Base-by-base conservation (phyloP, 495 filamentous ascomycete species). In the Podospora bellae-mahoneyi region DNA sequence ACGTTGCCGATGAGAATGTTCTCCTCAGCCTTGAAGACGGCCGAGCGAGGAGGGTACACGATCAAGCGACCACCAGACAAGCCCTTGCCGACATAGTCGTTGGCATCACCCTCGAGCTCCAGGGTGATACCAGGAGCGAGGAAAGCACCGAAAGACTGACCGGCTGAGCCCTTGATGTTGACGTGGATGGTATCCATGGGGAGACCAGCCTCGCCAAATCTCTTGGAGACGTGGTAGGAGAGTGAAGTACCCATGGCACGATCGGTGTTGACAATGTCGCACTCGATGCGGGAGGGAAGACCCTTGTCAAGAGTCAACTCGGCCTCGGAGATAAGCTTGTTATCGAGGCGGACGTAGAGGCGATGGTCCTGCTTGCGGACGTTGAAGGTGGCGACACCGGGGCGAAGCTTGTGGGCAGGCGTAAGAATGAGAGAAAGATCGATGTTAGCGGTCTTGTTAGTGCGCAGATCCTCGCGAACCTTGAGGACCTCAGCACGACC, bases 81-180 rank as follows among this genome's bases (percentile, higher is more conserved):
- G 75, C 94, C 94, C 85, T 99, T 99, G 71, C 95, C 95, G 60
- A 99, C 94, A 74, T 98, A 99, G 78, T 99, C 95, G 76, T 99
- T 99, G 73, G 93, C 84, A 78, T 99, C 95, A 77, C 95, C 95
- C 81, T 99, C 95, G 44, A 99, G 89, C 81, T 99, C 95, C 30
- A 99, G 84, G 1, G 96, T 99, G 53, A 98, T 88, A 82, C 95
- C 95, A 66, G 94, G 92, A 27, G 95, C 96, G 65, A 98, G 87
- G 86, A 91, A 97, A 55, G 93, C 93, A 78, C 95, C 95, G 76
- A 99, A 99, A 4, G 95, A 98, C 78, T 99, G 95, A 71, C 95
- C 95, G 66, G 95, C 95, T 55, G 95, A 99, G n/a, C 95, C 95
- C 82, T 94, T 93, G 79, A 99, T 94, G 76, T 97, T 98, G 73